Base-by-base conservation (phyloP, 2,329 filamentous ascomycete genomes). In the Didymella segeticola region DNA sequence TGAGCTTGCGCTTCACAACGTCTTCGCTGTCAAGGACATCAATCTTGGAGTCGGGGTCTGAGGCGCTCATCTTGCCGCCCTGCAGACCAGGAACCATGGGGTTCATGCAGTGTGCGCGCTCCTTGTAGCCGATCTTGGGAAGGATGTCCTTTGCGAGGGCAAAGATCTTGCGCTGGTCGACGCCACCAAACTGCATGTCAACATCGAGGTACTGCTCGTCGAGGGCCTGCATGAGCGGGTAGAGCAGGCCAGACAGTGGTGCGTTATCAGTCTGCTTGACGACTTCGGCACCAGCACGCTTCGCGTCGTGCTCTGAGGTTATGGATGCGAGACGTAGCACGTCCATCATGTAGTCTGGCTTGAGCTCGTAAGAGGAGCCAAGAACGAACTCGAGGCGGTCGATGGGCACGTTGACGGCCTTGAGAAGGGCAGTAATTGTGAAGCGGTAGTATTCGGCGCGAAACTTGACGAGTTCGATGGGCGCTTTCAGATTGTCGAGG, bases 161-260 rank as follows among this genome's bases (percentile, higher is more conserved):
- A 73, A 96, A 96, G 58, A 96, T 87, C 78, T 96, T 97, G 55
- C 92, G 80, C 78, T 96, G 93, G 68, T 97, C 93, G 23, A 83
- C 73, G 29, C 67, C 72, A 50, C 93, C 93, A 58, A 97, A 93
- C 70, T 99, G 91, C 2, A 85, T 89, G 73, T 99, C 93, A 4
- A 93, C 90, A 52, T 87, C 87, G 3, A 99, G 81, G 80, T 97
- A 75, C 60, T 76, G 83, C 78, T 98, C 93, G 69, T 98, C 93
- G 39, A 98, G 79, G 1, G 90, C 90, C 77, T 98, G 95, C 77
- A 99, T 87, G 41, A 96, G 81, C 1, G 91, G 90, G 80, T 96
- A 96, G 57, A 93, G 83, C 11, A 93, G 81, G 1, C 90, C 90
- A 51, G 83, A 86, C 48, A 96, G 73, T 3, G 89, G 84, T 9